A percentile compares a stretch with the other conserved stretches of the same genome.
Conservation (phyloP, 2,329 filamentous ascomycete species). For the Leptosphaerulina australis region DNA sequence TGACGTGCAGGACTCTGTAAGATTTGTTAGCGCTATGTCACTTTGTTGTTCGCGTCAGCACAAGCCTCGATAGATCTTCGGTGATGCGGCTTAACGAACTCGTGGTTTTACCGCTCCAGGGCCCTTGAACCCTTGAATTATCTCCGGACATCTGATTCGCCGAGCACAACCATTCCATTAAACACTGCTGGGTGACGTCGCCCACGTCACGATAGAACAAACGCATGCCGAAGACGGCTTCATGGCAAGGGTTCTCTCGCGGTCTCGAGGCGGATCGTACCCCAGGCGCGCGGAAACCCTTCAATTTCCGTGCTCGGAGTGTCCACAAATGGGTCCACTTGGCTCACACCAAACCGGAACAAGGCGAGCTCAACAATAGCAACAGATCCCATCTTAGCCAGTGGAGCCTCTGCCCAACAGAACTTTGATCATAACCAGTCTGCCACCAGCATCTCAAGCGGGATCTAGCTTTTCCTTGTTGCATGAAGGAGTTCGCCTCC, state of each 20-base stretch:
- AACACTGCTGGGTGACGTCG: conserved; percentile 14
- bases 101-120: conserved; percentile 11
- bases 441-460: conserved; percentile 7
- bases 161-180: background rate
- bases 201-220: conserved; percentile 5
- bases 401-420: conserved; percentile 16
- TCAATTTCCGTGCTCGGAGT: conserved; percentile 19
- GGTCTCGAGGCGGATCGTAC: conserved; percentile 3
- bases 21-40: background rate
- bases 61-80: conserved; percentile 11
- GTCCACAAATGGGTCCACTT: conserved; percentile 28
- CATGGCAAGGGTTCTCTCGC: background rate
- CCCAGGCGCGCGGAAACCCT: conserved; percentile 15
- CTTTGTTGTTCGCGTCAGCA: background rate
- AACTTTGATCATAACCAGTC: conserved; percentile 1
- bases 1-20: background rate
- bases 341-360: conserved; percentile 23
- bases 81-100: conserved; percentile 15
- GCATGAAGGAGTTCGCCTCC: background rate
- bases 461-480: background rate
- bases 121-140: conserved; percentile 14
- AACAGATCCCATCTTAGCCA: conserved; percentile 9
- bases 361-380: conserved; percentile 27
- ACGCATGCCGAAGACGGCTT: background rate
- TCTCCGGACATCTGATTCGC: conserved; percentile 17